Percentiles rank a stretch among this genome's conserved stretches.
phyloP scores from a whole-genome alignment of 1,284 basidiomycete genomes.

The Ganoderma boninense region DNA sequence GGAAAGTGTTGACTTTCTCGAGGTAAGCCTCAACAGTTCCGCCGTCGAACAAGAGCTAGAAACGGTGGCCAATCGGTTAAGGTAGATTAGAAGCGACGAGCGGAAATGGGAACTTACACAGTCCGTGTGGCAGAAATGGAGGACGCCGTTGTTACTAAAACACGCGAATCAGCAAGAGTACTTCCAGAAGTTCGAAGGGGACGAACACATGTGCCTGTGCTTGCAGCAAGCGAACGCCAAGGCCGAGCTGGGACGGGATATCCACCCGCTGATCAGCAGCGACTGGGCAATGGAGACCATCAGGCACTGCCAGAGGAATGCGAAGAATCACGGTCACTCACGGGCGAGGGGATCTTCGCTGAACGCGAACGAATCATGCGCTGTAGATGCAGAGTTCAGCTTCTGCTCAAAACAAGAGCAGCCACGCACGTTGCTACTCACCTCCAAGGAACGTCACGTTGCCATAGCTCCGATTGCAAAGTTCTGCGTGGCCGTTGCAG shows the following conservation, averaged over 20 bases:
- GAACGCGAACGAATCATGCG: constrained; percentile 77
- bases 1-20: constrained; percentile 51
- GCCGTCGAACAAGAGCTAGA: constrained; percentile 63
- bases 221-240: constrained; percentile 79
- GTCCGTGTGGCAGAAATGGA: constrained; percentile 76
- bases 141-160: constrained; percentile 41
- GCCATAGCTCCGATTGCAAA: constrained; percentile 68
- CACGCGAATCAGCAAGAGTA: background rate
- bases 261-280: constrained; percentile 70
- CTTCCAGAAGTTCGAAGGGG: background rate
- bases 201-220: constrained; percentile 66
- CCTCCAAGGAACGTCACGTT: constrained; percentile 68
- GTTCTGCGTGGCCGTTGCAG: constrained; percentile 63
- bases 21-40: constrained; percentile 57
- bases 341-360: constrained; percentile 56
- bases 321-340: constrained; percentile 38
- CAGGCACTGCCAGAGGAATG: background rate
- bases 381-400: constrained; percentile 36
- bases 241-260: constrained; percentile 64
- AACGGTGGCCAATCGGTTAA: constrained; percentile 18
- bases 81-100: background rate
- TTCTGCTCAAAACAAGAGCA: background rate
- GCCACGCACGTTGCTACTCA: constrained; percentile 21
- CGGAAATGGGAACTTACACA: constrained; percentile 38
- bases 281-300: constrained; percentile 43